Evolutionary conservation across 352 stramenopile species (phyloP).

Genomic region (Phytopythium mirpurense): DNA sequence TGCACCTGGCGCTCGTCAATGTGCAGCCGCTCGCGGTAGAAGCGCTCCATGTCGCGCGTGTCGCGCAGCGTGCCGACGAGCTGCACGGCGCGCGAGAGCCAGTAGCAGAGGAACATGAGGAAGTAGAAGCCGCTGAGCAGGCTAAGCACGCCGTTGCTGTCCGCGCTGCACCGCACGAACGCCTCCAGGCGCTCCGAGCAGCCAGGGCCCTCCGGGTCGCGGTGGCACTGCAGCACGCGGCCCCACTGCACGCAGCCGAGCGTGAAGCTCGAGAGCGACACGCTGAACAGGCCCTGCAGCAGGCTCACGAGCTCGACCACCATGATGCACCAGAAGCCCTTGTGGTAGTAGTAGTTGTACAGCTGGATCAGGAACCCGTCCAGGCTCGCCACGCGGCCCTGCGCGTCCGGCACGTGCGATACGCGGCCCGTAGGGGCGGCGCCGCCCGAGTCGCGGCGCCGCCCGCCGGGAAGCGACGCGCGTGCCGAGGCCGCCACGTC

Average conservation of each 20-base stretch:
- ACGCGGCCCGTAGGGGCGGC: slow-evolving; percentile 4
- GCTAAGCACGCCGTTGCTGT: slow-evolving; percentile 45
- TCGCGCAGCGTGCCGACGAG: slow-evolving; percentile 85
- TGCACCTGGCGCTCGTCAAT: slow-evolving; percentile 86
- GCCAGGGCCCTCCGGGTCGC: slow-evolving; percentile 54
- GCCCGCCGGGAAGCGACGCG: slow-evolving; percentile 20
- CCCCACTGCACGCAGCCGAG: slow-evolving; percentile 96
- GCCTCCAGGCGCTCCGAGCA: slow-evolving; percentile 78
- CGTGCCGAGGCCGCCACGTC: slow-evolving; percentile 55
- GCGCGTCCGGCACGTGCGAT: slow-evolving; percentile 55
- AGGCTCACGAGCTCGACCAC: slow-evolving; percentile 90
- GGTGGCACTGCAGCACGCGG: slow-evolving; percentile 77
- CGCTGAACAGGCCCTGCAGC: slow-evolving; percentile 93
- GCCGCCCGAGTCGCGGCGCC: slow-evolving; percentile 8
- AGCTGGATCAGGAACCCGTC: slow-evolving; percentile 91
- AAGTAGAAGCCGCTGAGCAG: slow-evolving; percentile 90
- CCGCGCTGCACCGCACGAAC: slow-evolving; percentile 61
- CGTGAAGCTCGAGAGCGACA: slow-evolving; percentile 93
- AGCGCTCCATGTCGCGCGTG: slow-evolving; percentile 86
- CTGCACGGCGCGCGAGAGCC: slow-evolving; percentile 77
- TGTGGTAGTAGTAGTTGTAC: slow-evolving; percentile 95
- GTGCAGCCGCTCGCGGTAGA: slow-evolving; percentile 89
- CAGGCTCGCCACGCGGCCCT: slow-evolving; percentile 76
- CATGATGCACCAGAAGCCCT: slow-evolving; percentile 89
- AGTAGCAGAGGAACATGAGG: slow-evolving; percentile 93